These are phyloP conservation scores for Heterococcus sp. DNA, from an alignment of 108 stramenopile species.

Conservation along the genomic window DNA sequence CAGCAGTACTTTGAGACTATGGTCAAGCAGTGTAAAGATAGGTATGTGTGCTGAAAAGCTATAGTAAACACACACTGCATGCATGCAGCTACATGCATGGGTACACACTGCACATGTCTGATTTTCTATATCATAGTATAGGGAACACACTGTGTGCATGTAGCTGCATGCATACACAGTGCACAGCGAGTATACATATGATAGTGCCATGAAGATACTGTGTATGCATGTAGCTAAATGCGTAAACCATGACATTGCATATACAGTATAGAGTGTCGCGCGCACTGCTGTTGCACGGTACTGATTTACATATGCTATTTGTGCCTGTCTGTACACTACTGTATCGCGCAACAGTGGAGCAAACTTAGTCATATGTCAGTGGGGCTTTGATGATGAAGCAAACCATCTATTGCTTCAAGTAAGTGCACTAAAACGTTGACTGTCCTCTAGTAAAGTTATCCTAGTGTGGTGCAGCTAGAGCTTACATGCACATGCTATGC, in stretches of 20 bases:
- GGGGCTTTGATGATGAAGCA: slow-evolving; percentile 99
- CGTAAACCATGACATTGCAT: background rate
- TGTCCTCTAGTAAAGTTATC: slow-evolving; percentile 47
- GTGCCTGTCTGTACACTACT: background rate
- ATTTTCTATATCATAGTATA: slow-evolving; percentile 86
- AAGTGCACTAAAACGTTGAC: slow-evolving; percentile 27
- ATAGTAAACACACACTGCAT: slow-evolving; percentile 96
- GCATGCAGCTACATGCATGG: slow-evolving; percentile 84
- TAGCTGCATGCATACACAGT: slow-evolving; percentile 93
- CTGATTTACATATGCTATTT: background rate
- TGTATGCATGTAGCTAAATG: background rate
- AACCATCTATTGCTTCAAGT: slow-evolving; percentile 89
- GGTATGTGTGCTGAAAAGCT: background rate
- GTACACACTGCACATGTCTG: slow-evolving; percentile 79
- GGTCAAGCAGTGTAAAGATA: slow-evolving; percentile 95
- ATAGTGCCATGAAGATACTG: slow-evolving; percentile 34
- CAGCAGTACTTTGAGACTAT: slow-evolving; percentile 94
- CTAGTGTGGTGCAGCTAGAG: too few species aligned
- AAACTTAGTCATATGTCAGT: slow-evolving; percentile 75
- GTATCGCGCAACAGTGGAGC: too few species aligned
- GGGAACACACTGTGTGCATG: slow-evolving; percentile 96
- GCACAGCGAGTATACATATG: slow-evolving; percentile 93
- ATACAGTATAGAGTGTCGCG: background rate
- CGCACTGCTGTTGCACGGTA: background rate
- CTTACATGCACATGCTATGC: background rate